phyloP scores from a whole-genome alignment of 768 basidiomycete species.

The Thelephora aurantiotincta region DNA sequence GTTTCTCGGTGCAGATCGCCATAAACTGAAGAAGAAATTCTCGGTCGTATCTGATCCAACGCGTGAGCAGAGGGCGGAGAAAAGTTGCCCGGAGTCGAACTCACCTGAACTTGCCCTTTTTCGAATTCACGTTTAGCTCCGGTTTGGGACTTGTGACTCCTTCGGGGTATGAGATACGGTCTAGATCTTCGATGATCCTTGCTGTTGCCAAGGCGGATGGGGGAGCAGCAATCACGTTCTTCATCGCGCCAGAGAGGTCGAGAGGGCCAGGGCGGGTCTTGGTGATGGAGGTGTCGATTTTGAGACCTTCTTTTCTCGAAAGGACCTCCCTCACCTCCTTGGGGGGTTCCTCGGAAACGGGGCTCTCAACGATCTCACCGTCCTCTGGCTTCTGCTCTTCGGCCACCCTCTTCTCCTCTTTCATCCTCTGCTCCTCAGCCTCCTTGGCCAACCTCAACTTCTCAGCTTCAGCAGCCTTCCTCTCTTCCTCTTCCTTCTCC shows the following conservation, averaged over 20 bases:
- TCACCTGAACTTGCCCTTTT: slow-evolving; percentile 84
- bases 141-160: slow-evolving; percentile 69
- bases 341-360: slow-evolving; percentile 8
- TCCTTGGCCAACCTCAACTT: slow-evolving; percentile 19
- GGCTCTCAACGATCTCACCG: slow-evolving; percentile 27
- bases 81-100: slow-evolving; percentile 4
- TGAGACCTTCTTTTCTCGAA: slow-evolving; percentile 37
- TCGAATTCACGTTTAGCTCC: slow-evolving; percentile 73
- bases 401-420: slow-evolving; percentile 23
- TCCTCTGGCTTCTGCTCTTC: slow-evolving; percentile 30
- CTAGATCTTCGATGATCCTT: slow-evolving; percentile 72
- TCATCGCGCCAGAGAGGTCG: slow-evolving; percentile 45
- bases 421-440: slow-evolving; percentile 25
- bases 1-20: slow-evolving; percentile 88
- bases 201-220: slow-evolving; percentile 70
- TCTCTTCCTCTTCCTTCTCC: slow-evolving; percentile 25
- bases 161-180: slow-evolving; percentile 66
- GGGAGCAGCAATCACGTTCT: slow-evolving; percentile 24
- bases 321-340: slow-evolving; percentile 29
- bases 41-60: slow-evolving; percentile 70
- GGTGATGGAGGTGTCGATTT: slow-evolving; percentile 47
- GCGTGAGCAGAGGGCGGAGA: neutral
- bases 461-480: slow-evolving; percentile 27
- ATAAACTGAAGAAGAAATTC: slow-evolving; percentile 98
- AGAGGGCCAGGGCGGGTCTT: slow-evolving; percentile 60